Evolutionary conservation across 164 flowering plant species (phyloP).

Genomic region (Stephania yunnanensis): DNA sequence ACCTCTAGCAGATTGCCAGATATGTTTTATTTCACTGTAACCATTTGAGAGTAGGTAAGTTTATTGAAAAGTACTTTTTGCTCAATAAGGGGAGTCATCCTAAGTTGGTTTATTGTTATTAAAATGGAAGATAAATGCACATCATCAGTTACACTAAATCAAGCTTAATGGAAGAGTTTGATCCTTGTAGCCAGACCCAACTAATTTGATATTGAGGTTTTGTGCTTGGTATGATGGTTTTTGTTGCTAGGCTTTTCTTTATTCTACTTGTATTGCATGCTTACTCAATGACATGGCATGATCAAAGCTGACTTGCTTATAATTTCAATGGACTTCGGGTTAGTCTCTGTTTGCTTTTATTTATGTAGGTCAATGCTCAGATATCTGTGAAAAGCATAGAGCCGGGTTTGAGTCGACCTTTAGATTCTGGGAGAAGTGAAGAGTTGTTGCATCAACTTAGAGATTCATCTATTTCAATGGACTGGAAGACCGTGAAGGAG

Average conservation of each 20-base stretch:
- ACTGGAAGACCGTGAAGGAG: conserved; percentile 62
- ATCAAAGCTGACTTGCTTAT: not conserved
- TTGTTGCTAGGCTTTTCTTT: not conserved
- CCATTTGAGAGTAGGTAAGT: too few species aligned
- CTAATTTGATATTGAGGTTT: too few species aligned
- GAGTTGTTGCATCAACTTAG: conserved; percentile 15
- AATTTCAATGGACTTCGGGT: not conserved
- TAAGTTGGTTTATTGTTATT: too few species aligned
- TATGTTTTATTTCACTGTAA: too few species aligned
- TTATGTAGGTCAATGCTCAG: conserved; percentile 63
- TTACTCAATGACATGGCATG: not conserved
- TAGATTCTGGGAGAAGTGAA: conserved; percentile 17
- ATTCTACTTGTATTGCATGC: not conserved
- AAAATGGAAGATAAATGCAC: too few species aligned
- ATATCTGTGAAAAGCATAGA: conserved; percentile 51
- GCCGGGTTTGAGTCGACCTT: conserved; percentile 20
- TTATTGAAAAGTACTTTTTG: too few species aligned
- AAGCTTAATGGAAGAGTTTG: too few species aligned
- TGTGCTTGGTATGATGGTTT: not conserved
- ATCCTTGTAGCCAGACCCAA: too few species aligned
- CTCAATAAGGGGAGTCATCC: too few species aligned
- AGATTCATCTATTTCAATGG: conserved; percentile 22
- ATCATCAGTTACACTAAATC: too few species aligned
- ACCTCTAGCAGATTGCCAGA: too few species aligned
- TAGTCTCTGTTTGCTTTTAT: not conserved